Base-by-base conservation (phyloP, 192 early-diverging fungal genomes). In the Dimargaris xerosporica region DNA sequence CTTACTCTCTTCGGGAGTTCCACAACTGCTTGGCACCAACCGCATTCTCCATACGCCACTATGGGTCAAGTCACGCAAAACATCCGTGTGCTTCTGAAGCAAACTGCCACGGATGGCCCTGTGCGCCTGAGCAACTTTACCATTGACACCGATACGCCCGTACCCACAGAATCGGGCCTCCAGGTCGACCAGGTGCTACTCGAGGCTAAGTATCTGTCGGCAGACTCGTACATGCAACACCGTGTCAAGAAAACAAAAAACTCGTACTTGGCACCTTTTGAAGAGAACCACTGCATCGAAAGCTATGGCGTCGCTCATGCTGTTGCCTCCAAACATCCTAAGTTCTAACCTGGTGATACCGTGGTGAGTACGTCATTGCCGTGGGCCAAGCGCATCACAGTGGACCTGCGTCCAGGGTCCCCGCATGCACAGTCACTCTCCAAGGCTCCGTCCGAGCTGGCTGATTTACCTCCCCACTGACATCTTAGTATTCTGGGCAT, bases 401-500 rank as follows among this genome's bases (percentile, higher is more conserved):
- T 74, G 4, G 62, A 60, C 4, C 70, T 70, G 2, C 43, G 54
- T 25, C 53, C 44, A 23, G 58, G 69, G 28, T 62, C 63, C 50
- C 66, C 67, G 29, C 23, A 66, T 10, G 59, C 64, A 0, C 45
- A 67, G 0, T 50, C 64, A 21, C 64, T 73, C 41, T 61, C 73
- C 54, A 75, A 73, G 46, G 65, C 75, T 16, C 54, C 68, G 13
- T 68, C 51, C 10, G 69, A 63, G 21, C 44, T 67, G 10, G 66
- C 65, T 42, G 71, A 66, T n/a, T 48, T 87, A 6, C 79, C 81
- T 16, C 64, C 82, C 15, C 66, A 71, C 3, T 71, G 77, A 66
- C 82, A 76, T 52, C 45, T 86, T 44, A 82, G 87, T 54, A 75
- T 84, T 26, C 72, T 88, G 6, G 87, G 90, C 39, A 91, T 91